Conservation (phyloP, 208 protist genomes). For the Acanthamoeba culbertsoni region DNA sequence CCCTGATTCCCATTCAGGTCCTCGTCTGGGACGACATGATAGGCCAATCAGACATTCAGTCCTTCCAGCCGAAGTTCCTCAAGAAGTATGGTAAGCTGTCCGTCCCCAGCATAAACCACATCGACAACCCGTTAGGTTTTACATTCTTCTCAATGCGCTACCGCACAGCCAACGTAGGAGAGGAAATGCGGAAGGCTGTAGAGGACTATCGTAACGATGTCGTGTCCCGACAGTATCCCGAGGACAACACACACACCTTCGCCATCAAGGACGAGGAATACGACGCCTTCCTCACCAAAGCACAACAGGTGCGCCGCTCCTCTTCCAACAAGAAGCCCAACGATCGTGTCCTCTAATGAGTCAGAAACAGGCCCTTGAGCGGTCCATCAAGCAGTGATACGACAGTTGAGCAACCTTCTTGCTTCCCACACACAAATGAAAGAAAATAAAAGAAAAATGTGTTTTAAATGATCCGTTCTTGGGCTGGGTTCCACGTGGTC, state of each 20-base stretch:
- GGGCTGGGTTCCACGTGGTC: too few species aligned
- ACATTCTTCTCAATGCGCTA: too few species aligned
- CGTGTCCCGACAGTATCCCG: conserved; percentile 66
- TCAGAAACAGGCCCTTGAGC: neutral
- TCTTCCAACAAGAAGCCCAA: too few species aligned
- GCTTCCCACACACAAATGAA: too few species aligned
- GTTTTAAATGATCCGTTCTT: too few species aligned
- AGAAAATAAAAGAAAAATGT: too few species aligned
- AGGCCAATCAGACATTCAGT: conserved; percentile 75
- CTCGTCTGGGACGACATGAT: conserved; percentile 85
- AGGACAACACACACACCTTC: conserved; percentile 62
- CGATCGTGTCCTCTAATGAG: too few species aligned
- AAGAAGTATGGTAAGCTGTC: conserved; percentile 72
- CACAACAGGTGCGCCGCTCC: neutral
- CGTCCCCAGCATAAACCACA: neutral
- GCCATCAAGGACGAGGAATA: conserved; percentile 75
- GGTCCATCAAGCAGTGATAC: neutral
- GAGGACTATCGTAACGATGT: conserved; percentile 74
- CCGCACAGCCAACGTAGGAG: conserved; percentile 53
- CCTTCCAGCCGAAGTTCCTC: conserved; percentile 80
- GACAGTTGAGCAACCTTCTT: neutral
- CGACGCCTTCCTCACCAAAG: conserved; percentile 6
- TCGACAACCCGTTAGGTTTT: too few species aligned
- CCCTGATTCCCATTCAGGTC: conserved; percentile 50
- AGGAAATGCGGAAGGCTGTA: conserved; percentile 65